Evolutionary conservation across 1,284 basidiomycete genomes (phyloP).

Genomic region (Fomes fomentarius): DNA sequence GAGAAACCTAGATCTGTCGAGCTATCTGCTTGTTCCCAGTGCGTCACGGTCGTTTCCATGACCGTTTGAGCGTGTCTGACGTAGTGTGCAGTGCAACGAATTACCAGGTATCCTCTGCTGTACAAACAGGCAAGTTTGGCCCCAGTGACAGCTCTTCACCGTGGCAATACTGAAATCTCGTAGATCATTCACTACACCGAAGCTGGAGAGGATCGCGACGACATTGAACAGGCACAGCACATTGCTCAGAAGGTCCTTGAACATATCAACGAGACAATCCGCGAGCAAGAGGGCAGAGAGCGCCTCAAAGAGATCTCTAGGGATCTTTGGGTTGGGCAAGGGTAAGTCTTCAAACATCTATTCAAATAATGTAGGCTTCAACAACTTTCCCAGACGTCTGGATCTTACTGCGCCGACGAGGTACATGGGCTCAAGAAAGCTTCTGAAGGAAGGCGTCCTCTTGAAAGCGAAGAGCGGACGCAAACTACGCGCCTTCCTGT

Average conservation of each 20-base stretch:
- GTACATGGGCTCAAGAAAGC: conserved; percentile 72
- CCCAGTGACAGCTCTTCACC: no score
- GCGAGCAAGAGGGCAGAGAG: conserved; percentile 81
- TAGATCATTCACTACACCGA: conserved; percentile 85
- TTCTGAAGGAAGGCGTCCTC: conserved; percentile 82
- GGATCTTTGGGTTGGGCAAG: conserved; percentile 85
- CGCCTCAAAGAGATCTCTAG: conserved; percentile 75
- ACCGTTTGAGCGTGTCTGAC: neutral
- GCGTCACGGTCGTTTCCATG: conserved; percentile 33
- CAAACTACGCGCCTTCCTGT: conserved; percentile 77
- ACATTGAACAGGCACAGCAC: conserved; percentile 59
- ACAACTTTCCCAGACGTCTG: conserved; percentile 56
- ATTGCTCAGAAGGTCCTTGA: conserved; percentile 76
- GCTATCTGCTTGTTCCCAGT: conserved; percentile 92
- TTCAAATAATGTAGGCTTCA: neutral
- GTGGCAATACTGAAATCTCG: neutral
- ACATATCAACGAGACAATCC: conserved; percentile 88
- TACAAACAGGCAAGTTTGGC: conserved; percentile 66
- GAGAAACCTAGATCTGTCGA: conserved; percentile 86
- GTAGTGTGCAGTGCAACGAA: conserved; percentile 80
- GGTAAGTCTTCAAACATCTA: conserved; percentile 41
- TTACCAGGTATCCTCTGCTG: conserved; percentile 90
- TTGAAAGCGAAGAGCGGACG: conserved; percentile 85
- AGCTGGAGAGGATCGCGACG: conserved; percentile 54
- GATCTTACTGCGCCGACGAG: conserved; percentile 91